Evolutionary conservation across 257 asterid species (phyloP), one percentile per base, ranked within the genome.

Genomic region (Leptodermis oblonga): DNA sequence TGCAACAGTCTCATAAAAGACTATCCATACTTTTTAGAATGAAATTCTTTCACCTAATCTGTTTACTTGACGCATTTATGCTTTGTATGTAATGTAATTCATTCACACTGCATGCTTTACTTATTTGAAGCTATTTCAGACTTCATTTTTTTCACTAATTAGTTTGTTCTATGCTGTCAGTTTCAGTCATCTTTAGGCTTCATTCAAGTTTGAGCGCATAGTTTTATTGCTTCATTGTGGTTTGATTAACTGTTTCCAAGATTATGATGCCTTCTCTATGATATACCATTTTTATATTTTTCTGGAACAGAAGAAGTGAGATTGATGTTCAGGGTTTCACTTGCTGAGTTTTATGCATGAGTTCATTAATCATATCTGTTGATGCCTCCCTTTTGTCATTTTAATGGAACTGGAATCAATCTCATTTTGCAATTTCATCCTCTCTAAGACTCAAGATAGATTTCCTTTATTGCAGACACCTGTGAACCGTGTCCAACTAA

Each of bases 401-500:
- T 53, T 53, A 23, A 41, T 43, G 31, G 12, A 41, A 37, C 18
- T 45, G 15, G 68, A 71, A 42, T 46, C 48, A 15, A 37, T 43
- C 52, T 14, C 7, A 13, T 18, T 39, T 45, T 43, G 58, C 66
- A 67, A 22, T 45, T 67, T 26, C 31, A 55, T 45, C 63, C 48
- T 33, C 20, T 34, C 25, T 62, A 54, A 69, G 36, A 70, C 70
- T 69, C 65, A 39, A 72, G 68, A 72, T 54, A n/a, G 31, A 36
- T 52, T 55, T 33, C 51, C 65, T 53, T 78, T 70, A 73, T 69
- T 82, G 80, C 86, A 90, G 98, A 90, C 68, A 63, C 60, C 55
- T 90, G 97, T 71, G 90, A 84, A 76, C 94, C 93, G 45, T 92
- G 98, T 75, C 97, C 98, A 12, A 49, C 74, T 53, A 75, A 90